Base-by-base conservation (phyloP, 257 asterid species). In the Scutellaria baicalensis region DNA sequence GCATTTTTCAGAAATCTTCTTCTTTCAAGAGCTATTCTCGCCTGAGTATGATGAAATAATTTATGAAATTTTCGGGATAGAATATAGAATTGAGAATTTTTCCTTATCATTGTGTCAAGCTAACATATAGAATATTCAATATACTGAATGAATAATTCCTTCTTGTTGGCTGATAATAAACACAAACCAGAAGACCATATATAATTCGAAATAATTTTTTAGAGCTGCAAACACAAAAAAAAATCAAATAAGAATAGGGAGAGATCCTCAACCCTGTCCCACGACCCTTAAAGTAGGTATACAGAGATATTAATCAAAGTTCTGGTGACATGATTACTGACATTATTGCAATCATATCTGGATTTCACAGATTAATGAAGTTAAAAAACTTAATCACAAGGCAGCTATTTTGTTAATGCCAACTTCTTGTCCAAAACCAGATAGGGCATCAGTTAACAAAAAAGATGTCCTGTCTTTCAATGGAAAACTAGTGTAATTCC, bases 1-100 rank as follows among this genome's bases (percentile, higher is more conserved):
- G 98, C 97, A 84, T 91, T 91, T 77, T 89, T 84, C 79, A 93
- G 81, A 89, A 93, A 93, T 55, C 84, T 85, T 76, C 96, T 82
- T 86, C 98, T 89, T 82, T 93, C 98, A 74, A 93, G 97, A 73
- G 98, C 97, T 78, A 93, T 87, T 83, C 98, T 90, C 65, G 96
- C 98, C 98, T 93, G 90, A 60, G 70, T 40, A 68, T 59, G 48
- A 68, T 59, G 48, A 75, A 51, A 70, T 18, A 56, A 39, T 18
- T 62, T 57, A 17, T 62, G 60, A 50, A 77, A 36, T 45, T 14
- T 14, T 67, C 14, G 60, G 35, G 35, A n/a, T 64, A 71, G 48
- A 33, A 31, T 13, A 27, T 7, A 21, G 36, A 47, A 38, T 45
- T 38, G 14, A 5, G 20, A 38, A 49, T 59, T 42, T 23, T 33